Evolutionary conservation across 1,284 basidiomycete genomes (phyloP), one percentile per base, ranked within the genome.

Genomic region (Trichosporon sp.): DNA sequence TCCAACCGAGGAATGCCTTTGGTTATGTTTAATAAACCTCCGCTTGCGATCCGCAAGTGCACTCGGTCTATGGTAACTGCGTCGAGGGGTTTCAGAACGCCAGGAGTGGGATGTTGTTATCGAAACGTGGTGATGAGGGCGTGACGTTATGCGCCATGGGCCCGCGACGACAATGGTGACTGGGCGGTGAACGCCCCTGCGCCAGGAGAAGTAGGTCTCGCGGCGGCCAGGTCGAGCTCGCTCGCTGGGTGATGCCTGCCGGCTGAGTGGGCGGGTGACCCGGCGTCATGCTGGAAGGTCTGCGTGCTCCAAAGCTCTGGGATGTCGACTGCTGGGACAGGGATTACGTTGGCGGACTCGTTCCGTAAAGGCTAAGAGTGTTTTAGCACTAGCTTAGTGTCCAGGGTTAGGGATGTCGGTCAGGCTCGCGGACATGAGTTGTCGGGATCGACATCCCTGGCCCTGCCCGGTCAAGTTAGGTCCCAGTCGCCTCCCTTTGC

Each of bases 381-480:
- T 58, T 58, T 58, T 58, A 58, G 56, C 56, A 58, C 56, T 58
- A 58, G 56, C 56, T 58, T 58, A 58, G 56, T 31, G 56, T 58
- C 29, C 56, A 58, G 56, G 56, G 56, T 58, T 58, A 29, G 56
- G 27, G 56, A 31, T 58, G 56, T 58, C 56, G 56, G 56, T 58
- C 56, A 58, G 56, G 56, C 56, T 58, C 56, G 56, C 56, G 56
- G 56, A 58, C 56, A 58, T 58, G 56, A 58, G 56, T 58, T 58
- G 56, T 58, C 56, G 56, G 56, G 56, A 58, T 58, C 56, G 56
- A 58, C 56, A 58, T 58, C 56, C 56, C 56, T 58, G 56, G 29
- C 56, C 29, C 27, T 58, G 56, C 56, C 56, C 56, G 56, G 56
- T 29, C 56, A 58, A 58, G 56, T 29, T 31, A 31, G 44, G 29